Evolutionary conservation across 805 yeast species (phyloP).

Genomic region (Komagataella pastoris): DNA sequence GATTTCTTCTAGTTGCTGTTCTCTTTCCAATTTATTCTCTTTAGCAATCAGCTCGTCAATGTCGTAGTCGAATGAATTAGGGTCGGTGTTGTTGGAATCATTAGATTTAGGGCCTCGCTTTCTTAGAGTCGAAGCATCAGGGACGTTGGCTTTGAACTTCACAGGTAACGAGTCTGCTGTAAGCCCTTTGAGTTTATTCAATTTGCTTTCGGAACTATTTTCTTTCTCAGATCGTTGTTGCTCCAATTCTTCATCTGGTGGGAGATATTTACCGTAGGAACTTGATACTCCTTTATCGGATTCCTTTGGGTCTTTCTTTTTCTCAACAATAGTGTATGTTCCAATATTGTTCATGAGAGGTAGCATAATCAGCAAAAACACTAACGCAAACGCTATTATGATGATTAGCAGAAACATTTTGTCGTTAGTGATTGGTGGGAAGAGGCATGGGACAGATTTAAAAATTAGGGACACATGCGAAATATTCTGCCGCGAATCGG

Average conservation of each 20-base stretch:
- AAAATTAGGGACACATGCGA: too few relatives aligned
- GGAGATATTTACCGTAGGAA: constrained; percentile 3
- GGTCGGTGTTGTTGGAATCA: constrained; percentile 2
- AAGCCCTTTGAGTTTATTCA: constrained; percentile 8
- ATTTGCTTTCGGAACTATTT: background rate
- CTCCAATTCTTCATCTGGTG: constrained; percentile 16
- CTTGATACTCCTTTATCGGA: background rate
- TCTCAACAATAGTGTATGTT: constrained; percentile 3
- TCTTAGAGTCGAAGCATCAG: constrained; percentile 9
- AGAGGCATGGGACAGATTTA: background rate
- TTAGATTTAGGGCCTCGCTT: constrained; percentile 1
- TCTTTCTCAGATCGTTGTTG: background rate
- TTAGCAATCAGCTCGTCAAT: constrained; percentile 30
- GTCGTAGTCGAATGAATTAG: constrained; percentile 30
- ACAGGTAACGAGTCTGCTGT: constrained; percentile 17
- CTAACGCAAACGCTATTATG: constrained; percentile 1
- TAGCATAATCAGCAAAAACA: background rate
- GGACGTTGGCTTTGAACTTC: constrained; percentile 9
- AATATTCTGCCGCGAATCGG: background rate
- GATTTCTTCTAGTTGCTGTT: constrained; percentile 3
- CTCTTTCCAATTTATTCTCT: constrained; percentile 14
- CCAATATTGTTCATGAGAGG: constrained; percentile 5
- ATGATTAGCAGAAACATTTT: constrained; percentile 1
- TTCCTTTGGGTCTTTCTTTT: background rate
- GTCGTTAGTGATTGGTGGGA: background rate